Evolutionary conservation across 495 filamentous ascomycete species (phyloP).

Genomic region (Lophiotrema nucula): DNA sequence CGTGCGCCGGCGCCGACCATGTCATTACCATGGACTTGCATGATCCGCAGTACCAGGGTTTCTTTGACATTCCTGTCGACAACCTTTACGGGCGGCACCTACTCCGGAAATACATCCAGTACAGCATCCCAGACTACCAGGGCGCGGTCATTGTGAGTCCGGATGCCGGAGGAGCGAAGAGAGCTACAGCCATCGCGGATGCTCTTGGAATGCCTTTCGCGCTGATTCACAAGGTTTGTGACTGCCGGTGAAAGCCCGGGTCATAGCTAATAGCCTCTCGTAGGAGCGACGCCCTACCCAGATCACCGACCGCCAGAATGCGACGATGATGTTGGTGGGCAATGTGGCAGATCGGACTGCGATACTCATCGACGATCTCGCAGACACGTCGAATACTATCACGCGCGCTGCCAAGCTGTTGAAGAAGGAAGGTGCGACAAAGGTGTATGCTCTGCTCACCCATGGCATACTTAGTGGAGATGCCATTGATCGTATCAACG

Average conservation of each 20-base stretch:
- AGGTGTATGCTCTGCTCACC: conserved; percentile 87
- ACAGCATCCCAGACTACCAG: conserved; percentile 80
- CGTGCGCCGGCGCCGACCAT: conserved; percentile 94
- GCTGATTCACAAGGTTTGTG: conserved; percentile 90
- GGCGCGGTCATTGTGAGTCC: conserved; percentile 92
- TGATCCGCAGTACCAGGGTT: conserved; percentile 97
- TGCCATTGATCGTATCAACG: conserved; percentile 90
- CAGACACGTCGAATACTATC: conserved; percentile 94
- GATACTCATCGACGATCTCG: conserved; percentile 91
- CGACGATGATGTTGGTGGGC: conserved; percentile 97
- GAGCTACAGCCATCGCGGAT: conserved; percentile 95
- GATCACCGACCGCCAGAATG: conserved; percentile 90
- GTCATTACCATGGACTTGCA: conserved; percentile 97
- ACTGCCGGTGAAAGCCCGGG: conserved; percentile 26
- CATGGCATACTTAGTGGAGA: conserved; percentile 94
- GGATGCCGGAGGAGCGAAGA: conserved; percentile 93
- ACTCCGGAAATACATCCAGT: conserved; percentile 85
- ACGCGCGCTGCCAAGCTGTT: conserved; percentile 94
- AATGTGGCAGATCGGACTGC: conserved; percentile 76
- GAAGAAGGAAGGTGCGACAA: conserved; percentile 86
- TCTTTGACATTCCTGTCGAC: conserved; percentile 97
- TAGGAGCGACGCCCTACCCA: conserved; percentile 97
- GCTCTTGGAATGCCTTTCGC: conserved; percentile 89
- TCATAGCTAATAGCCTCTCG: conserved; percentile 32
- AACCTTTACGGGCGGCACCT: conserved; percentile 89